A percentile compares a stretch with the other conserved stretches of the same genome.
phyloP scores from a whole-genome alignment of 257 asterid genomes.

The Pogostemon cablin region DNA sequence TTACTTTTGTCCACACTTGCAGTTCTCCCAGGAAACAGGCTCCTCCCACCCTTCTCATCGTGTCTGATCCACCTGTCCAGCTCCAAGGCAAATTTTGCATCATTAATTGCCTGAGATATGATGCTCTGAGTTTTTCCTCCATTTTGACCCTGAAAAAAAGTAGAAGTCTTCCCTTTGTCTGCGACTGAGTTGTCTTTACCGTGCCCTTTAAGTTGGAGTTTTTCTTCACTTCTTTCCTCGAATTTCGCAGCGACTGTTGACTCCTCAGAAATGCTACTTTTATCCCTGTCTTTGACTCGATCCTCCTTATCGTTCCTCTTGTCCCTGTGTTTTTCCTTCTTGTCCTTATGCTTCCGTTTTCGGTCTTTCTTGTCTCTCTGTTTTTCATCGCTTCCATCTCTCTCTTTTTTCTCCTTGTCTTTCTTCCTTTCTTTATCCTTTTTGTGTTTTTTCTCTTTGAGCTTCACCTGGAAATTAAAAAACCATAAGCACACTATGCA shows the following conservation, averaged over 20 bases:
- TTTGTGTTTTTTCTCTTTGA: slow-evolving; percentile 64
- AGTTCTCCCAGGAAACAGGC: slow-evolving; percentile 47
- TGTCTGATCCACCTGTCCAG: slow-evolving; percentile 64
- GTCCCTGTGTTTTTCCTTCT: slow-evolving; percentile 57
- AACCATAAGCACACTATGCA: slow-evolving; percentile 22
- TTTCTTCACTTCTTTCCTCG: slow-evolving; percentile 43
- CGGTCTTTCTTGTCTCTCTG: slow-evolving; percentile 66
- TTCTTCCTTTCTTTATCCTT: slow-evolving; percentile 71
- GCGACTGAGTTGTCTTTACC: slow-evolving; percentile 30
- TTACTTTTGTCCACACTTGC: slow-evolving; percentile 39
- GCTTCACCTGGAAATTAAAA: slow-evolving; percentile 56
- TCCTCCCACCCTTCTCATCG: slow-evolving; percentile 43
- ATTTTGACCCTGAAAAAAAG: slow-evolving; percentile 48
- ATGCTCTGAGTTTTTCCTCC: slow-evolving; percentile 45
- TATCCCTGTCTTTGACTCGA: slow-evolving; percentile 54
- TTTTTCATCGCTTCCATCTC: slow-evolving; percentile 58
- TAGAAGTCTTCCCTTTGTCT: slow-evolving; percentile 39
- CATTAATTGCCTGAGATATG: slow-evolving; percentile 41
- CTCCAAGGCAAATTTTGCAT: slow-evolving; percentile 59
- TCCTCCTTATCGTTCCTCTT: slow-evolving; percentile 61
- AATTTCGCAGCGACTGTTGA: slow-evolving; percentile 48
- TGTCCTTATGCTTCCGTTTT: slow-evolving; percentile 65
- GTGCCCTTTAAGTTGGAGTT: slow-evolving; percentile 41
- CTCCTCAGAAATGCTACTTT: slow-evolving; percentile 65
- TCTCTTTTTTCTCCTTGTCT: slow-evolving; percentile 63